These are phyloP conservation scores for Arthrocladium fulminans DNA, from an alignment of 2,329 filamentous ascomycete genomes.

Conservation along the genomic window DNA sequence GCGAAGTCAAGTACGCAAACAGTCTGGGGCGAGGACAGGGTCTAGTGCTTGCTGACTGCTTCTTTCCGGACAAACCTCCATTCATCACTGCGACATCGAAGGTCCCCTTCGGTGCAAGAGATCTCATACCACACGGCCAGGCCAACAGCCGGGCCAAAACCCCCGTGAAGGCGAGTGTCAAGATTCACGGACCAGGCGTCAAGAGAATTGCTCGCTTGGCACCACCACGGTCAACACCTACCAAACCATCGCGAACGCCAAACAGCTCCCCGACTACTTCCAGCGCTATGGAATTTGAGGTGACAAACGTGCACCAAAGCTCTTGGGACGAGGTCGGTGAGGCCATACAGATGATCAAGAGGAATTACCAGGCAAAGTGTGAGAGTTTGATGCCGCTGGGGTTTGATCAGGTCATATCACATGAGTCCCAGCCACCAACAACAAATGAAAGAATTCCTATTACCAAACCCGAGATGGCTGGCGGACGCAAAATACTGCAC, in stretches of 20 bases:
- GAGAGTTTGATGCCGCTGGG: background rate
- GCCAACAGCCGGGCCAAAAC: background rate
- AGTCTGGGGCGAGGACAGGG: slow-evolving; percentile 2
- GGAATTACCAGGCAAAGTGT: background rate
- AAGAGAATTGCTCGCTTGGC: background rate
- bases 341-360: slow-evolving; percentile 5
- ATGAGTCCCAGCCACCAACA: too few relatives aligned
- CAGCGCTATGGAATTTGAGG: background rate
- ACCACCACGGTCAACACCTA: background rate
- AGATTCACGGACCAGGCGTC: background rate
- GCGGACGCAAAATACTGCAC: background rate
- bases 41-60: slow-evolving; percentile 12
- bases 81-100: slow-evolving; percentile 8
- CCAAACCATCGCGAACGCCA: background rate
- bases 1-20: slow-evolving; percentile 2
- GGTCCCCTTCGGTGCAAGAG: slow-evolving; percentile 2
- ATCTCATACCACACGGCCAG: background rate
- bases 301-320: background rate
- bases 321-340: slow-evolving; percentile 7
- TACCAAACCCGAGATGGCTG: background rate
- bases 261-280: background rate
- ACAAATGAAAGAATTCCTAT: background rate
- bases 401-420: too few relatives aligned
- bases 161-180: slow-evolving; percentile 3
- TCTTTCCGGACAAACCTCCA: slow-evolving; percentile 12